These are phyloP conservation scores for Neopestalotiopsis sp. DNA, from an alignment of 2,329 filamentous ascomycete species.

Conservation along the genomic window DNA sequence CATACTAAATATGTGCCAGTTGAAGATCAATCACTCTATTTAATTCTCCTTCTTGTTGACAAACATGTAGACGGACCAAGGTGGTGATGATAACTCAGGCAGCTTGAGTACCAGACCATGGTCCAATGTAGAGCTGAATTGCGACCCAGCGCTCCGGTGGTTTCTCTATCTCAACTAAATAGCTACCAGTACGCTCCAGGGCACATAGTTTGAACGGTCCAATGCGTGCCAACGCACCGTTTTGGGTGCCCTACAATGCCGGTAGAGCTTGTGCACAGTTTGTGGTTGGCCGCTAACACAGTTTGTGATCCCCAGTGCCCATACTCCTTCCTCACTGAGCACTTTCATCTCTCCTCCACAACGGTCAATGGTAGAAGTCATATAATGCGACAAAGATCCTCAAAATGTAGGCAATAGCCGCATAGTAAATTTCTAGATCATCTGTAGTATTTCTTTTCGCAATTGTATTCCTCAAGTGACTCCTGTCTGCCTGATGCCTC, in stretches of 20 bases:
- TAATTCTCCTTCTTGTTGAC: not conserved
- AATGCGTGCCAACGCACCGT: slow-evolving; percentile 1
- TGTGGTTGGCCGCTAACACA: not conserved
- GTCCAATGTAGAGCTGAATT: not conserved
- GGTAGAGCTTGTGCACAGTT: not conserved
- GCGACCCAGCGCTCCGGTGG: not conserved
- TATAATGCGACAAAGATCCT: too few species aligned
- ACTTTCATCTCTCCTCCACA: not conserved
- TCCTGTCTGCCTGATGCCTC: not conserved
- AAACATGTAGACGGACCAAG: not conserved
- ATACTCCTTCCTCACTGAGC: not conserved
- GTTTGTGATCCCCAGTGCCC: not conserved
- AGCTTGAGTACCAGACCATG: not conserved
- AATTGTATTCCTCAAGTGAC: not conserved
- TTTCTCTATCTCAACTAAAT: too few species aligned
- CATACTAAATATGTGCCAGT: not conserved
- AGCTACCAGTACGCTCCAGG: not conserved
- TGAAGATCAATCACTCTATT: not conserved
- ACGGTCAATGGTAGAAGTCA: too few species aligned
- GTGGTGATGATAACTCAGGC: not conserved
- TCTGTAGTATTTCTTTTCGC: not conserved
- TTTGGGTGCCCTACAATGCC: not conserved
- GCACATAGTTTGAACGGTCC: not conserved
- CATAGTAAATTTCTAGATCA: not conserved
- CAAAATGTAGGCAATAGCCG: too few species aligned